Evolutionary conservation across 345 rosid genomes (phyloP), one percentile per base, ranked within the genome.

Genomic region (Brassica carinata): DNA sequence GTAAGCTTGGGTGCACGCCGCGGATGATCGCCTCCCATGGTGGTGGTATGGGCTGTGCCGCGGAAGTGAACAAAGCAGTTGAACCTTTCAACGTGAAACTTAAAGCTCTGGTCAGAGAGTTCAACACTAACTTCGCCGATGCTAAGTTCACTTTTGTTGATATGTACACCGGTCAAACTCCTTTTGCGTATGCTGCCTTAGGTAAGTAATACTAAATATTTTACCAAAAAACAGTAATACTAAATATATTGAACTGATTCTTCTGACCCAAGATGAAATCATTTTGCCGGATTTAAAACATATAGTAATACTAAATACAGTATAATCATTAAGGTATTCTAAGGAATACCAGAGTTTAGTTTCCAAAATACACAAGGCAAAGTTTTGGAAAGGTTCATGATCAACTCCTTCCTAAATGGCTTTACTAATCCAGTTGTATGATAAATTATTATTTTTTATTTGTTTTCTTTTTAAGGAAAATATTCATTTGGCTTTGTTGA

Each of bases 1-100:
- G 82, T 43, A 68, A 55, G 31, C 58, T 83, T 9, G 91, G 89
- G 1, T 86, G 91, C 26, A 62, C 83, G 29, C 91, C 87, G 1
- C 62, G 73, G 18, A 77, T 74, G 40, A 33, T 64, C 0, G 78
- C 72, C 0, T 67, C 62, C 0, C 61, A 62, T 0, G 87, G 85
- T 18, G 75, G 75, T 7, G 79, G 87, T 31, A 31, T 29, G 13
- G 64, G 72, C 13, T 85, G 87, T 2, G 85, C 71, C 3, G 79
- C 76, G 1, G 19, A 62, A 8, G 55, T 79, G 17, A 84, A 85
- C 80, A 30, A 30, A 1, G 87, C 86, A 1, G 81, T 76, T 3
- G 58, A 40, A 34, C 73, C 84, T 18, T 86, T 88, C 61, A 84
- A 88, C 63, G 15, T 0, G 5, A 82, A 43, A 5, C 87, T 85